These are phyloP conservation scores for Pseudopyricularia cyperi DNA, from an alignment of 2,329 filamentous ascomycete species.

Conservation along the genomic window DNA sequence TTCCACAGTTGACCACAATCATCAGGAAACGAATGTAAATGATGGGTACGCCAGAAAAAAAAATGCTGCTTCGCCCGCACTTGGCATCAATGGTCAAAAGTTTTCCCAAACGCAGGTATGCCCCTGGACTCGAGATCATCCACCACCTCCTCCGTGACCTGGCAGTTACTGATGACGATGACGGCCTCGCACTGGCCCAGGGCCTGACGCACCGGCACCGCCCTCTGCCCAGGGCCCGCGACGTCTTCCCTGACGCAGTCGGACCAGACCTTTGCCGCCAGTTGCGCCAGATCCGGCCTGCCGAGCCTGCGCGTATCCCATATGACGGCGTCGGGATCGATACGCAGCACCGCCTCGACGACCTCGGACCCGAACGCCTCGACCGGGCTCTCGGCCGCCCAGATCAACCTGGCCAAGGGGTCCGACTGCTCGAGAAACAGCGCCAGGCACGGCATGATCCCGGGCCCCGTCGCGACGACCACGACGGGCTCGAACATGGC, in stretches of 20 bases:
- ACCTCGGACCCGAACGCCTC: conserved; percentile 22
- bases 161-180: conserved; percentile 19
- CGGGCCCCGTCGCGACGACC: conserved; percentile 49
- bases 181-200: conserved; percentile 10
- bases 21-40: too few species aligned
- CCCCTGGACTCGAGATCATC: conserved; percentile 17
- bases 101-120: conserved; percentile 19
- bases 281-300: conserved; percentile 6
- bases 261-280: conserved; percentile 6
- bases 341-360: conserved; percentile 7
- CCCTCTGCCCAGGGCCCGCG: not conserved
- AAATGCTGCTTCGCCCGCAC: too few species aligned
- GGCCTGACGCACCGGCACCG: not conserved
- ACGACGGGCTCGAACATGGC: conserved; percentile 42
- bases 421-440: conserved; percentile 35
- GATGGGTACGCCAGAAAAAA: too few species aligned
- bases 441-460: conserved; percentile 48
- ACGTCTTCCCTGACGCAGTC: conserved; percentile 1
- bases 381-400: conserved; percentile 20
- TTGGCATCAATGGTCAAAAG: conserved; percentile 13
- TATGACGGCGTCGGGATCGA: conserved; percentile 8
- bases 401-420: conserved; percentile 17
- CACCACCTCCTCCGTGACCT: conserved; percentile 18
- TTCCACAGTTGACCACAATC: too few species aligned
- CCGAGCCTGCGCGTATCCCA: conserved; percentile 6